A percentile compares a stretch with the other conserved stretches of the same genome.
These are phyloP conservation scores for Cytospora mali DNA, from an alignment of 2,329 filamentous ascomycete genomes.

Conservation along the genomic window DNA sequence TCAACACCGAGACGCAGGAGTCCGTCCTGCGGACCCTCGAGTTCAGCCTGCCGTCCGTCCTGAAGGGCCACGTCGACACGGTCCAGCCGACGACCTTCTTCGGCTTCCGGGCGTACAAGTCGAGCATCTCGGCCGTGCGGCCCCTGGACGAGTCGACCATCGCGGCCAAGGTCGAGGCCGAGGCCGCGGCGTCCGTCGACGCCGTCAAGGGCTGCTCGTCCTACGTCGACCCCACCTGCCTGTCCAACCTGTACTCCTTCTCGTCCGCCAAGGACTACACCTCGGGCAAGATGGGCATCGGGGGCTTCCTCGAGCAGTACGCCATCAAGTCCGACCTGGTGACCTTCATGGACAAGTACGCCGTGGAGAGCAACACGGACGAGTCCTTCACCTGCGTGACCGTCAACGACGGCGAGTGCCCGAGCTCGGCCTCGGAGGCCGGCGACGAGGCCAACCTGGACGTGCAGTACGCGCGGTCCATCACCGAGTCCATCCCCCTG, in stretches of 20 bases:
- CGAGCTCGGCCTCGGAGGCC: slow-evolving; percentile 41
- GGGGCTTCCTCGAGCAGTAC: slow-evolving; percentile 34
- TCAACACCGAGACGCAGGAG: slow-evolving; percentile 30
- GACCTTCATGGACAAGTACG: slow-evolving; percentile 20
- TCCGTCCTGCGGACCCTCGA: slow-evolving; percentile 25
- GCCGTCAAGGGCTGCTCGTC: slow-evolving; percentile 34
- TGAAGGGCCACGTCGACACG: slow-evolving; percentile 23
- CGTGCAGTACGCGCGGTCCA: slow-evolving; percentile 35
- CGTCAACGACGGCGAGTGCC: slow-evolving; percentile 39
- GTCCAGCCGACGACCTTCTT: slow-evolving; percentile 29
- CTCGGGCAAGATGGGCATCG: slow-evolving; percentile 22
- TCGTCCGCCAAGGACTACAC: slow-evolving; percentile 42
- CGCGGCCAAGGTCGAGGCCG: background rate
- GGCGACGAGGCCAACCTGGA: slow-evolving; percentile 64
- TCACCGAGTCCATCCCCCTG: slow-evolving; percentile 36
- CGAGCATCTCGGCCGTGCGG: slow-evolving; percentile 10
- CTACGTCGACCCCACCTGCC: slow-evolving; percentile 45
- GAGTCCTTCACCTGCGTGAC: slow-evolving; percentile 53
- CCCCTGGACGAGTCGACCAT: slow-evolving; percentile 5
- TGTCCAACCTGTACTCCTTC: slow-evolving; percentile 51
- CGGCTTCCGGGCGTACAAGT: slow-evolving; percentile 25
- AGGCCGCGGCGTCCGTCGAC: background rate
- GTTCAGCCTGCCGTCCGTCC: slow-evolving; percentile 21
- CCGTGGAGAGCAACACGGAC: slow-evolving; percentile 11
- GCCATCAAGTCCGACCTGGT: slow-evolving; percentile 40